Evolutionary conservation across 495 filamentous ascomycete species (phyloP).

Genomic region (Penicillium samsonianum): DNA sequence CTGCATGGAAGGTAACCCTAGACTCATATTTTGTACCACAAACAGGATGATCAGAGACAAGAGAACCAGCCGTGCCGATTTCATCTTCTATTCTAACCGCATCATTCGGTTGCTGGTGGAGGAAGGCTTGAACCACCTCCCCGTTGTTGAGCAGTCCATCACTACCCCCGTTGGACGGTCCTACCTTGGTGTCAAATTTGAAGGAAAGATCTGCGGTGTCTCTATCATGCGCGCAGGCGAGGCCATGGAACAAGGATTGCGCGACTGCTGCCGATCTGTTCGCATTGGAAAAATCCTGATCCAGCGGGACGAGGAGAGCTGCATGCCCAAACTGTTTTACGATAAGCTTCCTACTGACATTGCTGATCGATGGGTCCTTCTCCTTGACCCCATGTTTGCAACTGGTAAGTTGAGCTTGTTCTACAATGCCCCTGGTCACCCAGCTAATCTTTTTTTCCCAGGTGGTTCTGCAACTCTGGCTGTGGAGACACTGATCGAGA

Average conservation of each 20-base stretch:
- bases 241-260: conserved; percentile 95
- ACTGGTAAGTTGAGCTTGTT: conserved; percentile 64
- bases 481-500: conserved; percentile 83
- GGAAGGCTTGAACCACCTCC: conserved; percentile 95
- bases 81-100: conserved; percentile 98
- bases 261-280: conserved; percentile 95
- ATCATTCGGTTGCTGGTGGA: conserved; percentile 98
- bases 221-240: conserved; percentile 98
- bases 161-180: conserved; percentile 85
- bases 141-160: conserved; percentile 81
- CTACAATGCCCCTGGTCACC: neutral
- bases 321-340: conserved; percentile 89
- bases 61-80: conserved; percentile 86
- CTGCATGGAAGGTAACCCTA: conserved; percentile 12
- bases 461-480: conserved; percentile 96
- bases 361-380: conserved; percentile 83
- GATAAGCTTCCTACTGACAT: conserved; percentile 97
- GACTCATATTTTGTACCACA: conserved; percentile 20
- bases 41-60: conserved; percentile 91
- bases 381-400: conserved; percentile 99
- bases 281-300: conserved; percentile 98
- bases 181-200: conserved; percentile 92
- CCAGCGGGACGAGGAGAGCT: conserved; percentile 93
- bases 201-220: conserved; percentile 97
- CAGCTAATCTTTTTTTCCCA: conserved; percentile 35